Evolutionary conservation across 208 protist species (phyloP), one percentile per base, ranked within the genome.

Genomic region (Leptomonas seymouri): DNA sequence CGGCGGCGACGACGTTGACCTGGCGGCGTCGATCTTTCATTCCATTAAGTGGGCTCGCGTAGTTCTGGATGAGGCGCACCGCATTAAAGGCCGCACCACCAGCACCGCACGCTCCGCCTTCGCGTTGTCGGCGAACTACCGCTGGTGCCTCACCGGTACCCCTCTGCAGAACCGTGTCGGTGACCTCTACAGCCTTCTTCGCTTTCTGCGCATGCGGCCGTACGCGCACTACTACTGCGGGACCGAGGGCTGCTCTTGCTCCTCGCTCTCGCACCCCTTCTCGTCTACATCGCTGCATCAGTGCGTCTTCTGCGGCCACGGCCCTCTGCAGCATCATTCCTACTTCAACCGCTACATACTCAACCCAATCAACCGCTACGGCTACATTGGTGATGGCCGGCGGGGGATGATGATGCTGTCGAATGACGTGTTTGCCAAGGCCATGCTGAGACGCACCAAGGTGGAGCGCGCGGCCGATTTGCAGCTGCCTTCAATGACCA

Each of bases 81-180:
- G 91, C 49, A 97, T 98, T 70, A 98, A 98, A 63, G 84, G 86
- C 21, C 80, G 87, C 31, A 97, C 91, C 15, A 97, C 90, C 48
- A 93, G 81, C 76, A 96, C 93, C 12, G 85, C 93, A 12, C 88
- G 89, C 55, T 84, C 88, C 16, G 88, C 90, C 27, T 96, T 95
- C 74, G 88, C 93, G 41, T 71, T 97, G 16, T 46, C 75, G 12
- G 84, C 85, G 2, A 78, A 95, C 60, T 80, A 91, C 61, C 84
- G 87, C 21, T 98, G 96, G 96, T 97, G 93, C 54, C 82, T 98
- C 27, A 97, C 93, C 12, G 97, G 98, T 61, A 99, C 97, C 15
- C 97, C 97, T 30, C 76, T 99, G 54, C 98, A 99, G 81, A 99
- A 99, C 81, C 97, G 98, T 73, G 97, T 98, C 31, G 91, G 96